These are phyloP conservation scores for Amesomyces nigricolor DNA, from an alignment of 2,329 filamentous ascomycete species.

Conservation along the genomic window DNA sequence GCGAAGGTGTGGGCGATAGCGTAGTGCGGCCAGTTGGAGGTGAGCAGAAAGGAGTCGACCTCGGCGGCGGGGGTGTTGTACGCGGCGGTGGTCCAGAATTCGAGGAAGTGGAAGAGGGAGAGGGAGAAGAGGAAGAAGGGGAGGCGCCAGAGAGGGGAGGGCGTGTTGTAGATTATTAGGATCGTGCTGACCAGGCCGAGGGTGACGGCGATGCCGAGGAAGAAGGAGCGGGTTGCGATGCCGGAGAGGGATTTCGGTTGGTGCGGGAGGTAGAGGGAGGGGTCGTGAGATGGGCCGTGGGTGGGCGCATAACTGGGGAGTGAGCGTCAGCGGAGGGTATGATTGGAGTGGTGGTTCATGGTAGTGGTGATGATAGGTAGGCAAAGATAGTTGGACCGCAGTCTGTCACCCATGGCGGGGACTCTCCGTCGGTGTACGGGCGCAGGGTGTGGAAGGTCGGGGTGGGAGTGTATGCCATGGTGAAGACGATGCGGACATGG, in stretches of 20 bases:
- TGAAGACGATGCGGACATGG: neutral
- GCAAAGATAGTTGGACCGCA: neutral
- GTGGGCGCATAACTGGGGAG: neutral
- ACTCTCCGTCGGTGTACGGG: neutral
- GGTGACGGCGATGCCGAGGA: constrained; percentile 44
- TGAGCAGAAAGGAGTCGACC: constrained; percentile 74
- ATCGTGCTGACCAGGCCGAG: constrained; percentile 32
- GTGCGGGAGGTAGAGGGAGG: constrained; percentile 37
- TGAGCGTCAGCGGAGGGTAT: neutral
- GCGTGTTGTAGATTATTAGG: constrained; percentile 33
- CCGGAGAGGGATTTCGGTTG: constrained; percentile 53
- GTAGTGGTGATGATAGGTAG: neutral
- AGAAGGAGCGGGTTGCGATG: constrained; percentile 54
- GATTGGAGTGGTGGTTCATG: neutral
- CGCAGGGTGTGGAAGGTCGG: neutral
- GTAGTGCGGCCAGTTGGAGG: constrained; percentile 78
- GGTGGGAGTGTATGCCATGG: neutral
- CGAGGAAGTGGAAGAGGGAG: constrained; percentile 86
- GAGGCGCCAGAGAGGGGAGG: constrained; percentile 52
- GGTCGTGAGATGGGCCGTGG: constrained; percentile 12
- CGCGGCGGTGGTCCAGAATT: constrained; percentile 84
- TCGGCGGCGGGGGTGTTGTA: constrained; percentile 73
- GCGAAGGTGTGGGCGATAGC: constrained; percentile 75
- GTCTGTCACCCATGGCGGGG: neutral
- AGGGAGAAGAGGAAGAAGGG: constrained; percentile 65